Percentiles rank a stretch among this genome's conserved stretches.
Conservation (phyloP, 768 basidiomycete species). For the Serpula lacrymans region DNA sequence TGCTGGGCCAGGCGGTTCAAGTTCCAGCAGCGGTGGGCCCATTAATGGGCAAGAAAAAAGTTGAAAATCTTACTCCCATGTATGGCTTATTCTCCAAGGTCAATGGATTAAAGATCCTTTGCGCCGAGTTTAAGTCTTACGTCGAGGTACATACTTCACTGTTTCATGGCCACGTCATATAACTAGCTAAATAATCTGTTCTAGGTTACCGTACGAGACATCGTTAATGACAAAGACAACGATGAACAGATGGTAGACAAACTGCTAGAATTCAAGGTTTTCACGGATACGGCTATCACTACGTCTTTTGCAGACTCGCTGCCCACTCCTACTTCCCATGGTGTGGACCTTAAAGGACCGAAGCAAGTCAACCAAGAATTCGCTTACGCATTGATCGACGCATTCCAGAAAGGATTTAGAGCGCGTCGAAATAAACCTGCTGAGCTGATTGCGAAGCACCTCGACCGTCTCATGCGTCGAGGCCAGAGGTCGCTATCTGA, state of each 20-base stretch:
- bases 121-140: slow-evolving; percentile 57
- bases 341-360: no score
- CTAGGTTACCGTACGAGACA: slow-evolving; percentile 55
- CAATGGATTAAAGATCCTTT: slow-evolving; percentile 48
- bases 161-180: background rate
- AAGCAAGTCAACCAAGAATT: slow-evolving; percentile 52
- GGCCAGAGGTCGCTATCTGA: slow-evolving; percentile 75
- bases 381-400: slow-evolving; percentile 64
- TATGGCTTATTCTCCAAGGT: slow-evolving; percentile 63
- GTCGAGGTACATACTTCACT: slow-evolving; percentile 44
- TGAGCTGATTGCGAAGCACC: slow-evolving; percentile 88
- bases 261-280: slow-evolving; percentile 64
- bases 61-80: slow-evolving; percentile 44
- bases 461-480: slow-evolving; percentile 83
- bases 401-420: slow-evolving; percentile 73
- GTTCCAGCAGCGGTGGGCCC: slow-evolving; percentile 44
- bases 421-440: slow-evolving; percentile 79
- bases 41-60: slow-evolving; percentile 47
- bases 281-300: slow-evolving; percentile 48
- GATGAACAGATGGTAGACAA: slow-evolving; percentile 80
- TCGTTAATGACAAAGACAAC: slow-evolving; percentile 57
- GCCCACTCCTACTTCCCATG: slow-evolving; percentile 28
- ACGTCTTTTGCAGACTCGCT: slow-evolving; percentile 48
- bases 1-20: slow-evolving; percentile 23
- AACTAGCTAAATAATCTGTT: background rate